phyloP scores from a whole-genome alignment of 1,284 basidiomycete genomes.

The Dichomitus squalens region DNA sequence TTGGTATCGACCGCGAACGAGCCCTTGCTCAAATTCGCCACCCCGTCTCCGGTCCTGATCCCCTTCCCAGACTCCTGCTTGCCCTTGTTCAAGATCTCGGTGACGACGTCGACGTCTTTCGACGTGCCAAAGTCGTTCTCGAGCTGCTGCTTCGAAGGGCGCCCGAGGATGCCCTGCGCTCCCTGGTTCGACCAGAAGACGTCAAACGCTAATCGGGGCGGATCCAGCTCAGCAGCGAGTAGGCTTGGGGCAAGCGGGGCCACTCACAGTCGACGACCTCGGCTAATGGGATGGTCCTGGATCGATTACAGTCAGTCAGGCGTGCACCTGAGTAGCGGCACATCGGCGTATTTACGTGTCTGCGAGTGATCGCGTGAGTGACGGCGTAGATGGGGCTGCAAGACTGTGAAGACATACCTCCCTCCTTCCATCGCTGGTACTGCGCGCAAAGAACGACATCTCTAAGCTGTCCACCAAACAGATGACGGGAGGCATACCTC shows the following conservation, averaged over 20 bases:
- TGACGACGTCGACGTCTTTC: slow-evolving; percentile 66
- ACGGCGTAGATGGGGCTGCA: slow-evolving; percentile 11
- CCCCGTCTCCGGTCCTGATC: slow-evolving; percentile 34
- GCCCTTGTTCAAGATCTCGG: slow-evolving; percentile 62
- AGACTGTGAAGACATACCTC: slow-evolving; percentile 50
- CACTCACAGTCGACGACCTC: slow-evolving; percentile 76
- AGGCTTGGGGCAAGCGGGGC: neutral
- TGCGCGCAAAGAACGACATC: slow-evolving; percentile 30
- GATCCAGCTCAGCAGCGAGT: slow-evolving; percentile 4
- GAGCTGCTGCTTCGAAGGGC: slow-evolving; percentile 77
- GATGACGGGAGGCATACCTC: slow-evolving; percentile 50
- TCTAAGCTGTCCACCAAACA: slow-evolving; percentile 6
- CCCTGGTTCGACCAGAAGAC: slow-evolving; percentile 66
- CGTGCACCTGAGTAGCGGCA: slow-evolving; percentile 1
- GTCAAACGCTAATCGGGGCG: slow-evolving; percentile 46
- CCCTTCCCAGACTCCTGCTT: slow-evolving; percentile 53
- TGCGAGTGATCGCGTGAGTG: slow-evolving; percentile 33
- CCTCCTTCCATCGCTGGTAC: slow-evolving; percentile 79
- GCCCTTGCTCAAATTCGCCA: slow-evolving; percentile 42
- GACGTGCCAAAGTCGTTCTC: slow-evolving; percentile 68
- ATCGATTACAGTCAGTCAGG: slow-evolving; percentile 10
- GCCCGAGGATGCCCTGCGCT: slow-evolving; percentile 67
- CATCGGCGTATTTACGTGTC: slow-evolving; percentile 62
- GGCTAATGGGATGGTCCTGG: slow-evolving; percentile 64
- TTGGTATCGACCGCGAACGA: slow-evolving; percentile 42